Evolutionary conservation across 176 grass and related monocot species (phyloP), one percentile per base, ranked within the genome.

Genomic region (Poa annua): DNA sequence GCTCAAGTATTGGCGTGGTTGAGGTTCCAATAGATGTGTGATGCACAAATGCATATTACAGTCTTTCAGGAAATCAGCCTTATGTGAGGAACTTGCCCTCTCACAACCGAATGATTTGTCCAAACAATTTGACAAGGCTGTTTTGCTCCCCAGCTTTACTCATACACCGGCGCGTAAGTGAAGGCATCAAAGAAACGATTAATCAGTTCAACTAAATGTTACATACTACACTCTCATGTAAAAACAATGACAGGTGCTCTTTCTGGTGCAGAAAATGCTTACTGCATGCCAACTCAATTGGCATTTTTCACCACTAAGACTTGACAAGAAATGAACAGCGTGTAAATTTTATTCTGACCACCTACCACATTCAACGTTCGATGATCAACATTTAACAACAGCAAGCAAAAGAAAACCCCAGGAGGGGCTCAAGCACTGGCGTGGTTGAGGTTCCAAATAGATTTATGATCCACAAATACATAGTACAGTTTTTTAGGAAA

Each of bases 131-230:
- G 1, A 38, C 6, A 38, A 38, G 36, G 36, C 6, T 38, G 36
- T 61, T 77, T 25, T 42, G 13, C 14, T 76, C 51, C 49, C 74
- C 35, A 39, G 11, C 50, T 22, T 38, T 56, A 56, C 19, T 14
- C 11, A 56, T 55, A 13, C 50, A 33, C 47, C 8, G 15, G 48
- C 15, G 6, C 33, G 10, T 45, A 78, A 44, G 55, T 45, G 14
- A 78, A 78, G 16, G 14, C 55, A 78, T 78, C 55, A 78, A 78
- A 45, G 14, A 22, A 78, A 8, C 15, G 15, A 78, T 62, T 39
- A 29, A 45, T 19, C 24, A 10, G 22, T 61, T 78, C 42, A 62
- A 45, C 20, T 10, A 60, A 52, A 77, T 42, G 5, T 29, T 61
- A 3, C 4, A 45, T 45, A 60, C 4, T 5, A 38, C 53, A 60